Evolutionary conservation across 352 stramenopile species (phyloP), one percentile per base, ranked within the genome.

Genomic region (Pythium apleroticum): DNA sequence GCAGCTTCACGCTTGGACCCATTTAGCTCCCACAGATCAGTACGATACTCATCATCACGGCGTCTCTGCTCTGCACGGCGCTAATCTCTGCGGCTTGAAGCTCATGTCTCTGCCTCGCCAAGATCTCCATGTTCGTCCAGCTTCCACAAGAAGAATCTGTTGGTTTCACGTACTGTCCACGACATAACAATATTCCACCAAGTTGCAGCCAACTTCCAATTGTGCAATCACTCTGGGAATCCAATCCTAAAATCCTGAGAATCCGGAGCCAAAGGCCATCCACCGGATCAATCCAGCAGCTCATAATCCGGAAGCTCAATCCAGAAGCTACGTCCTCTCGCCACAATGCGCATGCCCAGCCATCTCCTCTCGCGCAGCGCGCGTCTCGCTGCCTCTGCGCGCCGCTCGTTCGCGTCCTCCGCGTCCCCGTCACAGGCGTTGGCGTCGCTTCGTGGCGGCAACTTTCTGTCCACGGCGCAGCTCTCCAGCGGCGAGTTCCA

Each of bases 401-500:
- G 12, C 33, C 54, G 53, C 24, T n/a, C 37, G n/a, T 68, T 68
- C 52, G 61, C 61, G 52, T 68, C 61, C 12, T 49, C 53, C 0
- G 37, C 59, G 12, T 64, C 59, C 1, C 20, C 60, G 8, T 14
- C 52, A 20, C 3, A 28, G 1, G 72, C 68, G 48, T 66, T 84
- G 25, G 55, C 56, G 61, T 76, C 79, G 41, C 78, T 93, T n/a
- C 60, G 73, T 35, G 82, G 80, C 22, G 61, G 84, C 57, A 87
- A 81, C 74, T 91, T 93, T 61, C 73, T 93, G 58, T 93, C 82
- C 27, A 91, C 82, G 10, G 72, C 76, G 25, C 71, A 93, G 53
- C 74, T 93, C 43, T 81, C 73, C 73, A 81, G 60, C 2, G 58
- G 63, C 50, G 69, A 91, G 65, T 76, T 93, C 25, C 58, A 77